Evolutionary conservation across 1,284 basidiomycete genomes (phyloP).

Genomic region (Sanguinoderma infundibulare): DNA sequence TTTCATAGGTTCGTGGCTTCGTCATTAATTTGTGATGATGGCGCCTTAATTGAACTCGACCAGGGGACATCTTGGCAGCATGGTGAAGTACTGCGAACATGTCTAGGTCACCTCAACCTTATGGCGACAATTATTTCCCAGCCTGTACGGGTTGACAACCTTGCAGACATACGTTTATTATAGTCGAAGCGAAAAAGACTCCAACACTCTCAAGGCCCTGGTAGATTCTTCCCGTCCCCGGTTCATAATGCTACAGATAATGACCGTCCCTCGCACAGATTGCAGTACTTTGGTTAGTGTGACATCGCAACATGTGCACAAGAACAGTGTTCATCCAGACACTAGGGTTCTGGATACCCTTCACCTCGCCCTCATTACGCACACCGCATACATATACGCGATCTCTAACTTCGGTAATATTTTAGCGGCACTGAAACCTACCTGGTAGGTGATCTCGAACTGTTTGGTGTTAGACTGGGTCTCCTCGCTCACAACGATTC

Average conservation of each 20-base stretch:
- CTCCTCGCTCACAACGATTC: background rate
- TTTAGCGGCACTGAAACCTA: background rate
- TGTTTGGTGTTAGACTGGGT: too few species aligned
- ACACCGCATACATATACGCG: slow-evolving; percentile 14
- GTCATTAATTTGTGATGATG: too few species aligned
- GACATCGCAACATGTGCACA: background rate
- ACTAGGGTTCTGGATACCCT: slow-evolving; percentile 18
- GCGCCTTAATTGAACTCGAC: too few species aligned
- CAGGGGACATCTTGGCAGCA: background rate
- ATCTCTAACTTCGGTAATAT: slow-evolving; percentile 8
- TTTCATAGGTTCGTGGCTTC: background rate
- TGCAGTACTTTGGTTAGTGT: background rate
- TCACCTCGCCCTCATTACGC: slow-evolving; percentile 14
- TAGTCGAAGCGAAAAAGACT: background rate
- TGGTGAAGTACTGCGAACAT: background rate
- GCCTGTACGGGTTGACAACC: slow-evolving; percentile 8
- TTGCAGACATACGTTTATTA: slow-evolving; percentile 9
- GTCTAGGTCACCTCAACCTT: background rate
- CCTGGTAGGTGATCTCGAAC: slow-evolving; percentile 3
- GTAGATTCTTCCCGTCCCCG: background rate
- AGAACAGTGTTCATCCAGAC: background rate
- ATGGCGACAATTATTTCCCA: background rate
- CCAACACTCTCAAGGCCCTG: slow-evolving; percentile 1
- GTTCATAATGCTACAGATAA: background rate
- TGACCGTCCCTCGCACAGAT: background rate